Conservation (phyloP, 2,329 filamentous ascomycete genomes). For the Dactylellina cionopaga region DNA sequence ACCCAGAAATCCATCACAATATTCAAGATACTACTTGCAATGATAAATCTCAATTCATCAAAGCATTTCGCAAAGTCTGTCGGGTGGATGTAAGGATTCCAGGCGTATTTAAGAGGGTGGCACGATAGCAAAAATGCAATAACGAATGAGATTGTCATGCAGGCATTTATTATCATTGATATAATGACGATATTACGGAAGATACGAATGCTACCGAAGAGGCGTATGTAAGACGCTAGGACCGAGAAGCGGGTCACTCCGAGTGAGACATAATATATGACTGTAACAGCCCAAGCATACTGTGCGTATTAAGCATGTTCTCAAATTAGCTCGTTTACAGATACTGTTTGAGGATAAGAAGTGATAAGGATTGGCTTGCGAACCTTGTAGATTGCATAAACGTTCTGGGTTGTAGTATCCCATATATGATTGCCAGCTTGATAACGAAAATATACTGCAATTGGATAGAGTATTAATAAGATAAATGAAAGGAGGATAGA, state of each 20-base stretch:
- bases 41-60: slow-evolving; percentile 16
- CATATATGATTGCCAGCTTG: slow-evolving; percentile 28
- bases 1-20: slow-evolving; percentile 47
- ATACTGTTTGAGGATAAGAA: background rate
- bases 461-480: background rate
- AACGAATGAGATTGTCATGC: slow-evolving; percentile 30
- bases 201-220: slow-evolving; percentile 47
- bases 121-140: slow-evolving; percentile 14
- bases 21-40: slow-evolving; percentile 14
- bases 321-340: slow-evolving; percentile 2
- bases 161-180: slow-evolving; percentile 28
- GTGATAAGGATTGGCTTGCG: no score
- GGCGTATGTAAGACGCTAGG: slow-evolving; percentile 54
- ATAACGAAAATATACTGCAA: background rate
- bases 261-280: slow-evolving; percentile 48
- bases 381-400: slow-evolving; percentile 28
- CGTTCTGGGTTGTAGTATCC: slow-evolving; percentile 12
- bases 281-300: slow-evolving; percentile 19
- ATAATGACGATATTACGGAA: slow-evolving; percentile 18
- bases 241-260: slow-evolving; percentile 53
- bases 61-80: slow-evolving; percentile 24
- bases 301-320: slow-evolving; percentile 4
- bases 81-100: slow-evolving; percentile 21
- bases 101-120: slow-evolving; percentile 10
- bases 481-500: slow-evolving; percentile 1